Base-by-base conservation (phyloP, 495 filamentous ascomycete genomes). In the Pyrenopolyporus hunteri region DNA sequence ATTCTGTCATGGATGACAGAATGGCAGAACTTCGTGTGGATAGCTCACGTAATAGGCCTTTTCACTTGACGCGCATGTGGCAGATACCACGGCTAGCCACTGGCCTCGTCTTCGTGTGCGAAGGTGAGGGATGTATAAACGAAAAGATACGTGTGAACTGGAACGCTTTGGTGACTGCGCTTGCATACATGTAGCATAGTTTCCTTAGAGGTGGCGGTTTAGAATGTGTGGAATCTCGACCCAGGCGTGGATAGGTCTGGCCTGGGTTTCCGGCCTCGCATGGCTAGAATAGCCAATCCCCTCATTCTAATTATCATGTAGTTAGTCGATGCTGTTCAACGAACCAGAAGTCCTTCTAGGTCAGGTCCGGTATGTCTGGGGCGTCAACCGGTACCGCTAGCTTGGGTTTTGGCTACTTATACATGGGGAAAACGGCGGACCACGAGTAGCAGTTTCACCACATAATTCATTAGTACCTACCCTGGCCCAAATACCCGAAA, bases 181-280 rank as follows among this genome's bases (percentile, higher is more conserved):
- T 11, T 50, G 32, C 47, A 48, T 58, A 51, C 47, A 48, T 58
- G 46, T 63, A 52, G 53, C 48, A 54, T 54, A 54, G 48, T 64
- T 55, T 37, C 36, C 7, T 31, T 51, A 51, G 28, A 4, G 20
- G 50, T 33, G 44, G 45, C 49, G 28, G 44, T 33, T 39, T 25
- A 37, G 37, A 45, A 64, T 36, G 33, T 31, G 39, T 23, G 39
- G 22, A 39, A 48, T 47, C 32, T 43, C 44, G 50, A 31, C 20
- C 16, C 43, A 23, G 23, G 49, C 16, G 7, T 20, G 25, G 16
- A 16, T 14, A 19, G 4, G 32, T 31, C 4, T 57, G 28, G 26
- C 13, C 9, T n/a, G n/a, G n/a, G 32, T 17, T 16, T 16, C 19
- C 29, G 13, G 20, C 26, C 13, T 56, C 10, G 20, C 25, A n/a